phyloP scores from a whole-genome alignment of 805 yeast species.

The Suhomyces vadensis region DNA sequence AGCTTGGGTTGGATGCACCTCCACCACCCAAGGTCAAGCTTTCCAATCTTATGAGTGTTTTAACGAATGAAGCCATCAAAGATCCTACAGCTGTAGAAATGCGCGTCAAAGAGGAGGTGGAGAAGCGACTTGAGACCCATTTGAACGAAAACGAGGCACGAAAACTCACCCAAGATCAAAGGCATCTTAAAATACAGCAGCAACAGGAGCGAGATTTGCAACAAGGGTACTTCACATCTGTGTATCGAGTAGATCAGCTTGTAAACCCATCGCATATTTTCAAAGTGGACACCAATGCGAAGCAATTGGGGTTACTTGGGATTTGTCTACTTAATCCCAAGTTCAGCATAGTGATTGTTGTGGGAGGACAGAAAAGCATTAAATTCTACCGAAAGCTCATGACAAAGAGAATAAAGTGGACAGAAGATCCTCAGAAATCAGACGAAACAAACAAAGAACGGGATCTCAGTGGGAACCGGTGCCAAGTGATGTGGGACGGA shows the following conservation, averaged over 20 bases:
- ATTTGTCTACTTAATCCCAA: slow-evolving; percentile 47
- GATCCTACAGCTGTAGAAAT: slow-evolving; percentile 89
- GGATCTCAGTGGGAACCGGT: slow-evolving; percentile 40
- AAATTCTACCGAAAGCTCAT: slow-evolving; percentile 65
- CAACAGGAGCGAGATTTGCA: slow-evolving; percentile 46
- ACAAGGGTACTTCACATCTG: slow-evolving; percentile 56
- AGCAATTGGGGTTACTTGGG: slow-evolving; percentile 69
- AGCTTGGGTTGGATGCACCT: slow-evolving; percentile 79
- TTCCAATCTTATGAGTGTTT: slow-evolving; percentile 80
- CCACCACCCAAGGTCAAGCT: slow-evolving; percentile 88
- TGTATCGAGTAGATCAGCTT: slow-evolving; percentile 56
- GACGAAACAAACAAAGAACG: slow-evolving; percentile 2
- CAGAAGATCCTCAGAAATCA: slow-evolving; percentile 40
- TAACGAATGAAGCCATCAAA: slow-evolving; percentile 78
- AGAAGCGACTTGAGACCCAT: slow-evolving; percentile 60
- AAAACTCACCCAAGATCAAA: slow-evolving; percentile 58
- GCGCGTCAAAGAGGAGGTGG: slow-evolving; percentile 67
- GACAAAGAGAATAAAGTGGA: slow-evolving; percentile 69
- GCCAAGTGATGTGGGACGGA: slow-evolving; percentile 72
- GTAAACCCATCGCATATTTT: slow-evolving; percentile 66
- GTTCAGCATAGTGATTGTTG: slow-evolving; percentile 64
- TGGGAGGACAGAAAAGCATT: slow-evolving; percentile 68
- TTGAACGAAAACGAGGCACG: slow-evolving; percentile 60
- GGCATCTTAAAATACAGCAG: slow-evolving; percentile 47
- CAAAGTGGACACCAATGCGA: slow-evolving; percentile 80